A percentile compares a stretch with the other conserved stretches of the same genome.
These are phyloP conservation scores for Eragrostis curvula DNA, from an alignment of 176 grass and related monocot genomes.

Conservation along the genomic window DNA sequence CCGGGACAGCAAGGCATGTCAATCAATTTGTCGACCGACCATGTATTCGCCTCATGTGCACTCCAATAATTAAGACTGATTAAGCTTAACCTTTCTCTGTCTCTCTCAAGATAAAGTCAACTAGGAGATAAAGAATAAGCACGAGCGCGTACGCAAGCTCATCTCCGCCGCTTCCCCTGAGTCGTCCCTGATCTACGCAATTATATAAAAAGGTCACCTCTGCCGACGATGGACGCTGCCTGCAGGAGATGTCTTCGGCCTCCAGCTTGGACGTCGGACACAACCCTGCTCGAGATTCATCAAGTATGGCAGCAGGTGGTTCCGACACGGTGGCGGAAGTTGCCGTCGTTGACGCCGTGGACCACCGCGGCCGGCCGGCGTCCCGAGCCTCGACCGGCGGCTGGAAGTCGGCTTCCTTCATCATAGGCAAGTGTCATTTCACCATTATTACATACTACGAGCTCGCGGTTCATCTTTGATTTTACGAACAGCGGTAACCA, in stretches of 20 bases:
- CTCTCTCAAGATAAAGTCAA: neutral
- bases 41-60: neutral
- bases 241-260: neutral
- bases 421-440: constrained; percentile 72
- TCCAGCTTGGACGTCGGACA: neutral
- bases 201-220: too few species aligned
- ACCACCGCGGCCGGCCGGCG: constrained; percentile 50
- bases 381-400: constrained; percentile 51
- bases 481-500: neutral
- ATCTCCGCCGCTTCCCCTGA: neutral
- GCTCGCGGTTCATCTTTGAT: too few species aligned
- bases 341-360: constrained; percentile 18
- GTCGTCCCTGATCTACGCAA: neutral
- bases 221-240: neutral
- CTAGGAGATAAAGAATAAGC: neutral
- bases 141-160: neutral
- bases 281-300: constrained; percentile 12
- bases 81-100: too few species aligned
- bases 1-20: neutral
- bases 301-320: neutral
- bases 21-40: neutral
- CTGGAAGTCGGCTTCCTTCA: constrained; percentile 54
- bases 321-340: neutral
- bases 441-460: too few species aligned
- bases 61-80: neutral